These are phyloP conservation scores for Talaromyces sp. DNA, from an alignment of 2,329 filamentous ascomycete species.

Conservation along the genomic window DNA sequence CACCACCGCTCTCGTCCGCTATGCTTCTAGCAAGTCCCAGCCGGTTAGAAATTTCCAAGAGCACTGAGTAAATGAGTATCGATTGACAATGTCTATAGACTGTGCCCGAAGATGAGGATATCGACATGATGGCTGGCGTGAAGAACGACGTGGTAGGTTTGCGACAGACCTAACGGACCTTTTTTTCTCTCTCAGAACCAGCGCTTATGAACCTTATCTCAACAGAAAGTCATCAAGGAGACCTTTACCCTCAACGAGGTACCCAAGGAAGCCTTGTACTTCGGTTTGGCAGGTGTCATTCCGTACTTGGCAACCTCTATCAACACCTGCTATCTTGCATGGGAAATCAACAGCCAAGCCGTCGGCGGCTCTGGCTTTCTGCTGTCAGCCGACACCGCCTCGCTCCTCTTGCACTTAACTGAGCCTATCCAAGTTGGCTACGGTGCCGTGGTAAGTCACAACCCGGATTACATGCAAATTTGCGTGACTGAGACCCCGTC, in stretches of 20 bases:
- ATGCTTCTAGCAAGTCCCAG: slow-evolving; percentile 47
- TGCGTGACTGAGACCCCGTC: not conserved
- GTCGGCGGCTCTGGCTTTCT: slow-evolving; percentile 57
- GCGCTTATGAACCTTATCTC: not conserved
- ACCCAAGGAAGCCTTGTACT: slow-evolving; percentile 60
- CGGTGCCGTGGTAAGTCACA: slow-evolving; percentile 65
- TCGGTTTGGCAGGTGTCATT: slow-evolving; percentile 71
- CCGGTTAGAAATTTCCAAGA: slow-evolving; percentile 3
- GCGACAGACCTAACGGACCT: not conserved
- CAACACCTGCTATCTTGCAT: slow-evolving; percentile 74
- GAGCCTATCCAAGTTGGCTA: slow-evolving; percentile 89
- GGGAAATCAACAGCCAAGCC: slow-evolving; percentile 68
- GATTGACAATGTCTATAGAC: slow-evolving; percentile 13
- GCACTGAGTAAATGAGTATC: not conserved
- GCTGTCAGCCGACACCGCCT: slow-evolving; percentile 65
- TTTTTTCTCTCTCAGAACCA: not conserved
- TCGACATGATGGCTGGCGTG: slow-evolving; percentile 49
- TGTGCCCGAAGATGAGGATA: slow-evolving; percentile 28
- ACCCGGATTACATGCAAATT: not conserved
- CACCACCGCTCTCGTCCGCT: slow-evolving; percentile 44
- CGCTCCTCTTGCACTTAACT: slow-evolving; percentile 64
- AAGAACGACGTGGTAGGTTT: slow-evolving; percentile 53
- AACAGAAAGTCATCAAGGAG: slow-evolving; percentile 59
- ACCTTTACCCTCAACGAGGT: slow-evolving; percentile 61
- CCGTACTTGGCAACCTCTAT: slow-evolving; percentile 82